Evolutionary conservation across 2,329 filamentous ascomycete species (phyloP), one percentile per base, ranked within the genome.

Genomic region (Claviceps sp.): DNA sequence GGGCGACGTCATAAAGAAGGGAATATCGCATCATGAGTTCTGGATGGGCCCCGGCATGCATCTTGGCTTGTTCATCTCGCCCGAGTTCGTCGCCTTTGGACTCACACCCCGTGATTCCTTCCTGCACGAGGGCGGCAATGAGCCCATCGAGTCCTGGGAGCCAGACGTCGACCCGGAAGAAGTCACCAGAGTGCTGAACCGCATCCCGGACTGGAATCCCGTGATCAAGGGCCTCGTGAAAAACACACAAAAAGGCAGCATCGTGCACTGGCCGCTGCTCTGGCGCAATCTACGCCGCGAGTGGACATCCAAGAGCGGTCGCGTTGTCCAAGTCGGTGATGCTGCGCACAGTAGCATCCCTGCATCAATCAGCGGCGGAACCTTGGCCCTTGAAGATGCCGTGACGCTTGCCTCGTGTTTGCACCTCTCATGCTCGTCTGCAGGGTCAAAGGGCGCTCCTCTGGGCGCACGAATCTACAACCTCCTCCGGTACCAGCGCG

Each of bases 311-410:
- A 47, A 44, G 0, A 48, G 34, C 1, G 57, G 56, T 4, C 52
- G 56, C 2, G 52, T 61, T 38, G 47, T 60, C 13, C 56, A 59
- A 49, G 42, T 61, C 0, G 59, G 58, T 8, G 59, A 60, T 45
- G 48, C 50, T 10, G 58, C 59, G 0, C 59, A 61, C 40, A 51
- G 50, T 13, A 58, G 58, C 40, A 50, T 58, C 0, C 59, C 59
- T 1, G 54, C 56, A 2, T 58, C 58, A 5, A 55, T 41, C 1
- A 56, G 52, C 34, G 59, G 59, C 5, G 59, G 55, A 1, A 60
- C 56, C 0, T 53, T 54, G 22, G 58, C 57, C 2, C 48, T 61
- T 4, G 59, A 61, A 38, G 59, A 60, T 38, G 57, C 54, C 8
- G 38, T 57, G 11, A 56, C 55, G 11, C 46, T 60, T 0, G 57